Percentiles rank a stretch among this genome's conserved stretches.
Conservation (phyloP, 2,329 filamentous ascomycete genomes). For the Ustulina deusta region DNA sequence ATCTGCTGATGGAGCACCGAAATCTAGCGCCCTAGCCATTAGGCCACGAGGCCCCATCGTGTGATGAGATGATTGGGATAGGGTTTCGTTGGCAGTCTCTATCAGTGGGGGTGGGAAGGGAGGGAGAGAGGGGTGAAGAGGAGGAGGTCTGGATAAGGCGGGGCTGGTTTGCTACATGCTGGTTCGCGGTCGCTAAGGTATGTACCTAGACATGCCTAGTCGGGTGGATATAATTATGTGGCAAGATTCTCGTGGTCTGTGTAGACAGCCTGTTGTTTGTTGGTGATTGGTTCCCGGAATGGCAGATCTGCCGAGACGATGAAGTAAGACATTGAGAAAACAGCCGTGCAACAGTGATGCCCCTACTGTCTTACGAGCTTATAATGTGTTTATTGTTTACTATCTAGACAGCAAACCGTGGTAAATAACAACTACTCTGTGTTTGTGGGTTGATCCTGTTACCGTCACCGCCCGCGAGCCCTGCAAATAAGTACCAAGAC, state of each 20-base stretch:
- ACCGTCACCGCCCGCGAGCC: background rate
- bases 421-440: no score
- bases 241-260: background rate
- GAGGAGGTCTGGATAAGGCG: background rate
- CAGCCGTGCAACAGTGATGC: background rate
- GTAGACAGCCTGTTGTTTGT: background rate
- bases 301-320: background rate
- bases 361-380: background rate
- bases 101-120: background rate
- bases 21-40: constrained; percentile 41
- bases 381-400: background rate
- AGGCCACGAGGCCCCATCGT: constrained; percentile 39
- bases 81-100: background rate
- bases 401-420: no score
- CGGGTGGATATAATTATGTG: background rate
- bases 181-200: no score
- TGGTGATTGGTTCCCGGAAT: background rate
- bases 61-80: constrained; percentile 3
- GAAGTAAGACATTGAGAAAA: background rate
- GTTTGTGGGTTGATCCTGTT: background rate
- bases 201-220: background rate
- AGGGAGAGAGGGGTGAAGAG: background rate
- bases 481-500: no score
- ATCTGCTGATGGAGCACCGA: constrained; percentile 25
- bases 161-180: background rate